A percentile compares a stretch with the other conserved stretches of the same genome.
phyloP scores from a whole-genome alignment of 371 early-diverging fungal species.

The Rhizopus microsporus region DNA sequence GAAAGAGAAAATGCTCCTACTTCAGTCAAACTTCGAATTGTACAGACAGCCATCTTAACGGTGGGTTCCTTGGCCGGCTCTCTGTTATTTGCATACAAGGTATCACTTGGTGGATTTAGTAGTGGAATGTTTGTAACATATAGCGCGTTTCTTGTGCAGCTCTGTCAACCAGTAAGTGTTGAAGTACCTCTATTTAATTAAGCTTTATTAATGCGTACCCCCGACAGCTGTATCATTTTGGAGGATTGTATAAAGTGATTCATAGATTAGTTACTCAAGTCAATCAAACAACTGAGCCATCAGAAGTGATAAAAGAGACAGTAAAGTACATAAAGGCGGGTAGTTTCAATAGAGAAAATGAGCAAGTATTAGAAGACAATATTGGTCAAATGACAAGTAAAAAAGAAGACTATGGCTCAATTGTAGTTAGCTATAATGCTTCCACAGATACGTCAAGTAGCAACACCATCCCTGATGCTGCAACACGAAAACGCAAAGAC shows the following conservation, averaged over 20 bases:
- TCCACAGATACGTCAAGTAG: too few species aligned
- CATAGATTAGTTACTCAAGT: neutral
- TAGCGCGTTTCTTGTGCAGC: neutral
- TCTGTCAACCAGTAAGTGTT: neutral
- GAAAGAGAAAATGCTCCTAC: neutral
- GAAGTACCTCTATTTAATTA: neutral
- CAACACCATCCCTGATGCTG: too few species aligned
- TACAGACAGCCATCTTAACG: neutral
- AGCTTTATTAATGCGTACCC: neutral
- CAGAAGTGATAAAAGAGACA: neutral
- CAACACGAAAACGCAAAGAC: too few species aligned
- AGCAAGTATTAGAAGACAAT: too few species aligned
- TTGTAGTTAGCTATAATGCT: too few species aligned
- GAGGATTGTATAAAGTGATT: neutral
- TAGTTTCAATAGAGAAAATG: too few species aligned
- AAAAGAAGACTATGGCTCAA: too few species aligned
- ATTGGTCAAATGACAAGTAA: neutral
- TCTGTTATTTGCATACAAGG: slow-evolving; percentile 1
- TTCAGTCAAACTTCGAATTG: neutral
- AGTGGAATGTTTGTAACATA: neutral
- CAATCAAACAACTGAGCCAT: neutral
- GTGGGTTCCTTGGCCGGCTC: neutral
- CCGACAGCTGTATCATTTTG: neutral
- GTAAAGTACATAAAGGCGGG: neutral
- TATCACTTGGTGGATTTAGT: neutral